Base-by-base conservation (phyloP, 2,329 filamentous ascomycete species). In the Phyllosticta citribraziliensis region DNA sequence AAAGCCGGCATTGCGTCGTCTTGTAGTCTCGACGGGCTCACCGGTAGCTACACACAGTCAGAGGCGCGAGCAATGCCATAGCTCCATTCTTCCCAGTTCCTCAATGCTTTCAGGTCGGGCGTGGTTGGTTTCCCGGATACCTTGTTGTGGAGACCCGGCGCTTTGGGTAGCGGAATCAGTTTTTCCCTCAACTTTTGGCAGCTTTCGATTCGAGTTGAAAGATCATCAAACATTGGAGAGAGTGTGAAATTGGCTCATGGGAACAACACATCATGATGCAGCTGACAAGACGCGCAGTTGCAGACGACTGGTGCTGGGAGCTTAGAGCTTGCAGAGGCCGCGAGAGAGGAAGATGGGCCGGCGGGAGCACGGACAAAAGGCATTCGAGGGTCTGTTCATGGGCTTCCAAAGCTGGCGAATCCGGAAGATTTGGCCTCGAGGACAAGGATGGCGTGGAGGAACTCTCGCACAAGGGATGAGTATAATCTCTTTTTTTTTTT, bases 111-210 rank as follows among this genome's bases (percentile, higher is more conserved):
- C 63, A 67, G 65, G 69, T 66, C 69, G 61, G 66, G 71, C 67
- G 66, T 73, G 67, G 60, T 55, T 33, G 60, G 68, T 69, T 70
- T 70, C 70, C 67, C 64, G 72, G 72, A 74, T 74, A 74, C 72
- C 71, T 74, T 62, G 68, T 68, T 66, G 64, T 63, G 62, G 66
- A 68, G 66, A 67, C 66, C 67, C 64, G 71, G 73, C 72, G 72
- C 72, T 71, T 69, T 70, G 70, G 72, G 71, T 72, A 74, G 73
- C 71, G 70, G 69, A 55, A 53, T 57, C 55, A 57, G 47, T 57
- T 61, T 53, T 55, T 55, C 55, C 40, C 47, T 56, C 35, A 61
- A 55, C 52, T 53, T 61, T 61, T 57, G 53, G 58, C 58, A 57
- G 55, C 58, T 61, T 61, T 61, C 58, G 58, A 61, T 56, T 61